These are phyloP conservation scores for Yamadazyma blattariae DNA, from an alignment of 1,139 yeast genomes.

Conservation along the genomic window DNA sequence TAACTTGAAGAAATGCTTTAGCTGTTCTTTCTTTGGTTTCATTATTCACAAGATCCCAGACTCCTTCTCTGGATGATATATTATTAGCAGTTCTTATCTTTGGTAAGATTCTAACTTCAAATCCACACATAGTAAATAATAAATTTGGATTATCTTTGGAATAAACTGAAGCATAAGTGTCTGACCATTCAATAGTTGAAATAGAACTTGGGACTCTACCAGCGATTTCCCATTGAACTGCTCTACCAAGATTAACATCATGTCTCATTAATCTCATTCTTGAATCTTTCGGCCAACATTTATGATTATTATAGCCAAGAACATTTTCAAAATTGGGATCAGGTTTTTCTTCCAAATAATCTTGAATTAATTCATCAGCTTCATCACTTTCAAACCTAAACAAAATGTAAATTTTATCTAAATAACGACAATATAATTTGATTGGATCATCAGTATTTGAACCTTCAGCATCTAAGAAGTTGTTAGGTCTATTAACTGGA, in stretches of 20 bases:
- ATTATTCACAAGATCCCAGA: conserved; percentile 83
- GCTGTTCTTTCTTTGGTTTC: conserved; percentile 84
- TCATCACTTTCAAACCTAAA: conserved; percentile 76
- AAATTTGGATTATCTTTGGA: conserved; percentile 87
- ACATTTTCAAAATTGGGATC: conserved; percentile 87
- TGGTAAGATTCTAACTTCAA: conserved; percentile 88
- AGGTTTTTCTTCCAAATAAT: conserved; percentile 78
- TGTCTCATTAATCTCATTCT: conserved; percentile 89
- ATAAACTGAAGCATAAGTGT: conserved; percentile 82
- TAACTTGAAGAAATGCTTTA: conserved; percentile 80
- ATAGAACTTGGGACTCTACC: conserved; percentile 77
- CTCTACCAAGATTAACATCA: conserved; percentile 90
- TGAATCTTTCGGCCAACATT: conserved; percentile 93
- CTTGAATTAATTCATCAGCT: conserved; percentile 71
- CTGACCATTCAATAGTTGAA: conserved; percentile 76
- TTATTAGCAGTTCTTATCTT: conserved; percentile 54
- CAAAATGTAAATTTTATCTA: conserved; percentile 77
- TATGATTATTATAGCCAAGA: conserved; percentile 84
- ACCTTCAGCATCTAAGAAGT: conserved; percentile 64
- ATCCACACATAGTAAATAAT: conserved; percentile 89
- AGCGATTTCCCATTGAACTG: conserved; percentile 87
- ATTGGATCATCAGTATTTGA: conserved; percentile 53
- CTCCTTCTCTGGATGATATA: conserved; percentile 64
- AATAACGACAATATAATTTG: conserved; percentile 74
- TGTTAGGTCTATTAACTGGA: conserved; percentile 66